Evolutionary conservation across 176 grass and related monocot genomes (phyloP), one percentile per base, ranked within the genome.

Genomic region (Juncus effusus): DNA sequence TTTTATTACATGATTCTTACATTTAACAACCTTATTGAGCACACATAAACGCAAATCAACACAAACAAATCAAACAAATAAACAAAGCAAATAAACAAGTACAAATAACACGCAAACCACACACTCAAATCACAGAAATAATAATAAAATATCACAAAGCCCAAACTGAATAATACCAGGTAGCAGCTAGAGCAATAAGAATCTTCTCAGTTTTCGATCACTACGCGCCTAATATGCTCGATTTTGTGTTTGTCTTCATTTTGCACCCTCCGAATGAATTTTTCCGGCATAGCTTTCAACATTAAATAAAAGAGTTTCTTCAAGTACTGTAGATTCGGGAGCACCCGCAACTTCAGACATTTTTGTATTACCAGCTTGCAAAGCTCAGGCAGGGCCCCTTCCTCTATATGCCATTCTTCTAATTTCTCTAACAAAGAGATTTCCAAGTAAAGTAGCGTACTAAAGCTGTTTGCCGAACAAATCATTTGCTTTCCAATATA

Each of bases 381-480:
- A 59, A 59, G 56, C 9, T 13, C 16, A n/a, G 56, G 56, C 5
- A 59, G 12, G 16, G 56, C 10, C n/a, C 56, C 56, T 3, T 59
- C 16, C 56, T 59, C 56, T 59, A 59, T 59, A 8, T 13, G 12
- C 56, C 56, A 59, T 19, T 59, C 56, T n/a, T 59, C 56, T n/a
- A 59, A 47, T 47, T 47, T 47, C 4, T 47, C 4, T 47, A 47
- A 47, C 44, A 5, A 47, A 47, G 6, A 6, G 9, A 47, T 5
- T 47, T 47, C 44, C 44, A 47, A 47, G 4, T 47, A 6, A 6
- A 47, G 4, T 59, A 59, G 56, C 12, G 4, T 14, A 3, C n/a
- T 16, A 28, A 59, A 59, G 3, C 56, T n/a, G 2, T n/a, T 6
- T 7, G n/a, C 16, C 12, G n/a, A 28, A 14, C 12, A 59, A 28